These are phyloP conservation scores for Syncephalastrum contaminatum DNA, from an alignment of 371 early-diverging fungal species.

Conservation along the genomic window DNA sequence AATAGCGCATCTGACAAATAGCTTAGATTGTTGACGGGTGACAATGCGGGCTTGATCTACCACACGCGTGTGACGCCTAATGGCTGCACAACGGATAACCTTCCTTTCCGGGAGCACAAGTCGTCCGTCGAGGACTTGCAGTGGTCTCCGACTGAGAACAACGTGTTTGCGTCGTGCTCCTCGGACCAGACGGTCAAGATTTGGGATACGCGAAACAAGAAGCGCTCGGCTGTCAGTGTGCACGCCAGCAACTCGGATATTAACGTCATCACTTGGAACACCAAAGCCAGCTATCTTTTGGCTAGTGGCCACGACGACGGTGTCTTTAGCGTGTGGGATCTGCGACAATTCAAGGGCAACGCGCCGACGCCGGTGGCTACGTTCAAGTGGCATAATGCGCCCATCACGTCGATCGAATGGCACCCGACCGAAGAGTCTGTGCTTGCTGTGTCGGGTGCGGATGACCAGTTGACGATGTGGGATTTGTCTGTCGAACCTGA, in stretches of 20 bases:
- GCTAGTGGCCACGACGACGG: slow-evolving; percentile 96
- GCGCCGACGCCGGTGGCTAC: slow-evolving; percentile 85
- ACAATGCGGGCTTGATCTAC: slow-evolving; percentile 76
- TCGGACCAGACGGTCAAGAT: slow-evolving; percentile 90
- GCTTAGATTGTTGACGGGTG: slow-evolving; percentile 83
- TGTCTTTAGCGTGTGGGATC: slow-evolving; percentile 93
- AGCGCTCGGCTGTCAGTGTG: slow-evolving; percentile 72
- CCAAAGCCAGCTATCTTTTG: slow-evolving; percentile 74
- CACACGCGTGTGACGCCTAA: slow-evolving; percentile 67
- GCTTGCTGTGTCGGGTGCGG: slow-evolving; percentile 90
- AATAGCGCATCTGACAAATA: background rate
- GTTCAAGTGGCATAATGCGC: slow-evolving; percentile 93
- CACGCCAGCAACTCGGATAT: slow-evolving; percentile 87
- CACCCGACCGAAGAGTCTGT: slow-evolving; percentile 91
- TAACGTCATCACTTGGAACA: slow-evolving; percentile 96
- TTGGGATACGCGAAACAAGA: slow-evolving; percentile 90
- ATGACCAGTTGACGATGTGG: slow-evolving; percentile 97
- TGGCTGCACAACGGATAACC: slow-evolving; percentile 66
- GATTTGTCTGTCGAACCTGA: slow-evolving; percentile 95
- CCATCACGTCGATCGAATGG: slow-evolving; percentile 97
- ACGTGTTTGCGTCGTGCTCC: slow-evolving; percentile 91
- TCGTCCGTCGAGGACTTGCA: slow-evolving; percentile 94
- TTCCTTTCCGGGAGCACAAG: slow-evolving; percentile 80
- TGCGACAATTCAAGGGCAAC: slow-evolving; percentile 69
- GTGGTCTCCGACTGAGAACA: slow-evolving; percentile 90